These are phyloP conservation scores for Cyclotella baltica DNA, from an alignment of 108 stramenopile genomes.

Conservation along the genomic window DNA sequence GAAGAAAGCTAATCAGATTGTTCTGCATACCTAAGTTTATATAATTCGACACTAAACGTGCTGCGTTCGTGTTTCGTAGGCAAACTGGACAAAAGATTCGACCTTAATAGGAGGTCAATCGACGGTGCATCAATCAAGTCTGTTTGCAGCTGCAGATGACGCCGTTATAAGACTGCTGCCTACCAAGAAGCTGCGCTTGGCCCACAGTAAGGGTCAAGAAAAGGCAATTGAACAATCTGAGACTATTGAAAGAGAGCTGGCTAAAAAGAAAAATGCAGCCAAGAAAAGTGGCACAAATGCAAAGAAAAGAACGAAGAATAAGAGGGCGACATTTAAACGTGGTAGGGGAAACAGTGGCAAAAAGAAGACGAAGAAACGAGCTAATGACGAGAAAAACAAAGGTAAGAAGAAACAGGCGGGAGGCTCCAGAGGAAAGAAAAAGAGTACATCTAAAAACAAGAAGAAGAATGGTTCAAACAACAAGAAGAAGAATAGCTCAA, in stretches of 20 bases:
- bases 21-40: not conserved
- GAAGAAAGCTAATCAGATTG: not conserved
- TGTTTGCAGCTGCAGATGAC: not conserved
- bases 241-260: not conserved
- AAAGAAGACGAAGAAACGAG: not conserved
- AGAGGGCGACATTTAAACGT: not conserved
- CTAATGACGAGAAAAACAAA: not conserved
- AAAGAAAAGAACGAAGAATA: constrained; percentile 3
- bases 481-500: not conserved
- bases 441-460: not conserved
- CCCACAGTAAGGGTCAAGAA: constrained; percentile 8
- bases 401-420: not conserved
- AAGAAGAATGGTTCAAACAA: not conserved
- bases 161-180: not conserved
- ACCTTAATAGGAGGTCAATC: not conserved
- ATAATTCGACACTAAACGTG: not conserved
- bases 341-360: not conserved
- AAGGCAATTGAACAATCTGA: not conserved
- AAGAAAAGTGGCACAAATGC: constrained; percentile 9
- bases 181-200: not conserved
- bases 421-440: constrained; percentile 1
- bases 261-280: not conserved
- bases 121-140: not conserved
- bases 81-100: not conserved
- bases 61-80: not conserved